Conservation (phyloP, 116 monocot genomes). For the Thalassia testudinum region DNA sequence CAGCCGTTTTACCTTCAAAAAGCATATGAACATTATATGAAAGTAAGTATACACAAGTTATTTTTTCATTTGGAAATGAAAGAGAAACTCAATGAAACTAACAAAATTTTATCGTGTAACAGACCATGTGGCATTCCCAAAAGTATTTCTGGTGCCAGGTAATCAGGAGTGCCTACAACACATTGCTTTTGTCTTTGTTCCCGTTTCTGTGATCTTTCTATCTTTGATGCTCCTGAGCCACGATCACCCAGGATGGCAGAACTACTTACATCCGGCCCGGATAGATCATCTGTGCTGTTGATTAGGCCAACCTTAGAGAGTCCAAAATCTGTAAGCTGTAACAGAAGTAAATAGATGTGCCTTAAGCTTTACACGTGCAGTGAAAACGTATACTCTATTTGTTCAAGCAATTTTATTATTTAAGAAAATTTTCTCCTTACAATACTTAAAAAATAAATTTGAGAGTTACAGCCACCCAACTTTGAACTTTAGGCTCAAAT, state of each 20-base stretch:
- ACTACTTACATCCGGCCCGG: constrained; percentile 84
- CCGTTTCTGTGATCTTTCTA: constrained; percentile 44
- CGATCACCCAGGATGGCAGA: constrained; percentile 29
- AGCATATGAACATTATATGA: not conserved
- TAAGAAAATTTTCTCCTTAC: too few relatives aligned
- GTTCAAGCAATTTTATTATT: too few relatives aligned
- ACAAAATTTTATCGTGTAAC: constrained; percentile 6
- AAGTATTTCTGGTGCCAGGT: constrained; percentile 96
- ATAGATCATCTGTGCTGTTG: constrained; percentile 95
- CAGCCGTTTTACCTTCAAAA: constrained; percentile 62
- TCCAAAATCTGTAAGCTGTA: constrained; percentile 98
- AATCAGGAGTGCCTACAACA: constrained; percentile 96
- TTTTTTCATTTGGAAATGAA: not conserved
- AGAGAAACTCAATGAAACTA: not conserved
- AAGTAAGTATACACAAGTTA: too few relatives aligned
- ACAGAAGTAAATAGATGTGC: too few relatives aligned
- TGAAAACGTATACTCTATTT: too few relatives aligned
- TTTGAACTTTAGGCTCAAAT: too few relatives aligned
- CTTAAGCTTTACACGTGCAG: too few relatives aligned
- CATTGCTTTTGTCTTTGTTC: constrained; percentile 76
- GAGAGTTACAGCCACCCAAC: too few relatives aligned
- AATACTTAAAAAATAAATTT: too few relatives aligned
- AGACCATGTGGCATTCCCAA: constrained; percentile 87
- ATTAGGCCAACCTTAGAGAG: constrained; percentile 96
- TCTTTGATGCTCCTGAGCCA: constrained; percentile 15